Conservation (phyloP, 2,329 filamentous ascomycete genomes). For the Aspergillus eucalypticola region DNA sequence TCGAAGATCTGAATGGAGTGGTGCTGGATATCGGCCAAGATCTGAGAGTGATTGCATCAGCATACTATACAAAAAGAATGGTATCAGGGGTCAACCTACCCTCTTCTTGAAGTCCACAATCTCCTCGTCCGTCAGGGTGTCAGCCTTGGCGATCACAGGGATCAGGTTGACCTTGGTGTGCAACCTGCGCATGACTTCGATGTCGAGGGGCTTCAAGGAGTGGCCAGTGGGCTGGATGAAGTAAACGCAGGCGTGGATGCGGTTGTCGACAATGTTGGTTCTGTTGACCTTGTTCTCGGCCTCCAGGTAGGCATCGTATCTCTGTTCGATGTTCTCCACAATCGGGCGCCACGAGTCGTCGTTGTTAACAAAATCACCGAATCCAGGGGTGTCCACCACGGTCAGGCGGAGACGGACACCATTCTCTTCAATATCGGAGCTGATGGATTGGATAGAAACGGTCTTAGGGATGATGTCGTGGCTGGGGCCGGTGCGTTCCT, state of each 20-base stretch:
- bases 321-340: constrained; percentile 99
- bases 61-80: constrained; percentile 4
- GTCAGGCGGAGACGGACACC: constrained; percentile 94
- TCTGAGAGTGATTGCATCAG: constrained; percentile 57
- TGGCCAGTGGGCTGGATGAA: constrained; percentile 99
- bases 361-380: constrained; percentile 99
- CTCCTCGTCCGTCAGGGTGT: constrained; percentile 97
- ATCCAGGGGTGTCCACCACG: constrained; percentile 95
- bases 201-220: constrained; percentile 96
- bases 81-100: constrained; percentile 58
- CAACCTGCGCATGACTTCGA: constrained; percentile 98
- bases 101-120: constrained; percentile 91
- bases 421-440: constrained; percentile 96
- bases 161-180: constrained; percentile 99
- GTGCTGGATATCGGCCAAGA: constrained; percentile 93
- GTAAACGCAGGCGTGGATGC: constrained; percentile 98
- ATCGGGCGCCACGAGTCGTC: constrained; percentile 99
- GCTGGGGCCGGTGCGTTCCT: constrained; percentile 96
- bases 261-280: constrained; percentile 99
- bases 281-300: constrained; percentile 99
- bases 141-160: constrained; percentile 97
- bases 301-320: constrained; percentile 96
- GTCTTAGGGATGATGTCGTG: constrained; percentile 99
- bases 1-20: constrained; percentile 99
- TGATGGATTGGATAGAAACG: constrained; percentile 91